A percentile compares a stretch with the other conserved stretches of the same genome.
These are phyloP conservation scores for Penicillium sp. DNA, from an alignment of 2,329 filamentous ascomycete genomes.

Conservation along the genomic window DNA sequence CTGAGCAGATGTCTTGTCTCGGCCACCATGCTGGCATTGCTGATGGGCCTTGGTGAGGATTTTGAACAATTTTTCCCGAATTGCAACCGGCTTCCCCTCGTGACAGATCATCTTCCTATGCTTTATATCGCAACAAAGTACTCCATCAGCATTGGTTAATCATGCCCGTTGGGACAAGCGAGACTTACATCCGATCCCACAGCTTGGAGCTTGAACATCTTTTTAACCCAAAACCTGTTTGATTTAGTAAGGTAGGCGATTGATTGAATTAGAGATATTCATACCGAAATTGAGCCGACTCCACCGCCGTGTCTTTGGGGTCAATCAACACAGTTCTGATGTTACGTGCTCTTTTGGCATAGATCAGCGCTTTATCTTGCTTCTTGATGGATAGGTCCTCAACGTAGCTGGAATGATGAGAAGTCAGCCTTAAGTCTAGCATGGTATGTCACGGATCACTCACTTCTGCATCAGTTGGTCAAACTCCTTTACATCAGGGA, in stretches of 20 bases:
- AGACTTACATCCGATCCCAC: conserved; percentile 43
- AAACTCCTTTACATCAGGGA: conserved; percentile 48
- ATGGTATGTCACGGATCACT: background rate
- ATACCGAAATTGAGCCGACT: conserved; percentile 53
- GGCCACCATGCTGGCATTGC: conserved; percentile 53
- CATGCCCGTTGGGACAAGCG: background rate
- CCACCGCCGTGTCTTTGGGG: conserved; percentile 52
- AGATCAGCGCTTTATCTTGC: conserved; percentile 54
- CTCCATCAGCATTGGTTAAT: background rate
- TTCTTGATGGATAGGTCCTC: conserved; percentile 52
- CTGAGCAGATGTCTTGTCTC: conserved; percentile 54
- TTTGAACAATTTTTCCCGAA: conserved; percentile 53
- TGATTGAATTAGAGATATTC: conserved; percentile 1
- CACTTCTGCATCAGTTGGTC: conserved; percentile 49
- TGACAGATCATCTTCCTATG: conserved; percentile 49
- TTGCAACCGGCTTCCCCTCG: conserved; percentile 54
- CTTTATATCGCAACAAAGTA: conserved; percentile 20
- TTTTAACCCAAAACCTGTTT: conserved; percentile 53
- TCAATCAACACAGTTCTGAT: conserved; percentile 50
- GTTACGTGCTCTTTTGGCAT: conserved; percentile 49
- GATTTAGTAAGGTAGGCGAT: conserved; percentile 1
- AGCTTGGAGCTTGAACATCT: conserved; percentile 52
- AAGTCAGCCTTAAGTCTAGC: background rate
- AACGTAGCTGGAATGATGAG: conserved; percentile 43
- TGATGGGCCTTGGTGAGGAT: conserved; percentile 52